These are phyloP conservation scores for Globisporangium nodosum DNA, from an alignment of 352 stramenopile genomes.

Conservation along the genomic window DNA sequence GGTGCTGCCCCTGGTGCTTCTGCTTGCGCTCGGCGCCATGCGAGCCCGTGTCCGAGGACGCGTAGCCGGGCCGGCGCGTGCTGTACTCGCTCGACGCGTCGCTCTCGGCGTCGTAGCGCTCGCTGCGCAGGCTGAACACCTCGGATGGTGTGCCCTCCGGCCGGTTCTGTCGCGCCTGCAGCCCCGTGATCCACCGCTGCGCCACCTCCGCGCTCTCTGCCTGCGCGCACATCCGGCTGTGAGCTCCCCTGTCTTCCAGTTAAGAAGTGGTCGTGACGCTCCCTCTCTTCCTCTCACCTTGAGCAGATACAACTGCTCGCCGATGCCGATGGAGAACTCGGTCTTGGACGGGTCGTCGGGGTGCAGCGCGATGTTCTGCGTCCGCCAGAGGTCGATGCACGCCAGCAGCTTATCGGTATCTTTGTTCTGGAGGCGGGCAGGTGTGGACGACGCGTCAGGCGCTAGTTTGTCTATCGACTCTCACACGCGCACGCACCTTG, in stretches of 20 bases:
- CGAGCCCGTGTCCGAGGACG: constrained; percentile 62
- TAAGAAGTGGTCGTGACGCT: too few species aligned
- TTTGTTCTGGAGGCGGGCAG: constrained; percentile 33
- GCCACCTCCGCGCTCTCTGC: constrained; percentile 70
- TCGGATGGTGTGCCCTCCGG: constrained; percentile 71
- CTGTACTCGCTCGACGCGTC: constrained; percentile 78
- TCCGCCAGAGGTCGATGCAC: constrained; percentile 87
- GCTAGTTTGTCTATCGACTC: neutral
- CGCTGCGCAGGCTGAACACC: constrained; percentile 75
- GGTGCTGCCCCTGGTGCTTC: constrained; percentile 21
- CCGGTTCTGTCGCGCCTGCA: constrained; percentile 64
- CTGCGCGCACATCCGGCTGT: constrained; percentile 12
- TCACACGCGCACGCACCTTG: constrained; percentile 67
- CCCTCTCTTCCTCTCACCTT: constrained; percentile 25
- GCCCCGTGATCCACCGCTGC: constrained; percentile 49
- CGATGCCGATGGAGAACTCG: constrained; percentile 84
- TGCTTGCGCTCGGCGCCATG: constrained; percentile 28
- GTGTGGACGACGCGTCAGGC: neutral
- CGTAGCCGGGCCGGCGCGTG: constrained; percentile 36
- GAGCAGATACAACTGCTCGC: constrained; percentile 83
- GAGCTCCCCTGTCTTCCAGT: neutral
- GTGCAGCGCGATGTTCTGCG: constrained; percentile 72
- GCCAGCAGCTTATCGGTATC: constrained; percentile 85
- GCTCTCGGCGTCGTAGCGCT: constrained; percentile 78
- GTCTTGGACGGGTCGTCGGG: constrained; percentile 42